Evolutionary conservation across 2,329 filamentous ascomycete species (phyloP).

Genomic region (Colletotrichum tofieldiae): DNA sequence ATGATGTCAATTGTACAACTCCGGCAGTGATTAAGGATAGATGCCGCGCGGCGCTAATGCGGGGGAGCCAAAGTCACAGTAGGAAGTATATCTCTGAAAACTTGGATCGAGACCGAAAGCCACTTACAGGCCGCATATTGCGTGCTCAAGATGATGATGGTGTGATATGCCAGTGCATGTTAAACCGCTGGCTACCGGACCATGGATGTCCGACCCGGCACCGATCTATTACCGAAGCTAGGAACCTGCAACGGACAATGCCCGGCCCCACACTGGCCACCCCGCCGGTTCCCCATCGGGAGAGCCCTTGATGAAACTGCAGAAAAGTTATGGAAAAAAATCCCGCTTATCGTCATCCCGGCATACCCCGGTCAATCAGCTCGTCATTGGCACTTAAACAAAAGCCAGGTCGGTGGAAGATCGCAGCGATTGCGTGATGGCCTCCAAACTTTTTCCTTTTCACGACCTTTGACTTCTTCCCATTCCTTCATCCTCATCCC

Average conservation of each 20-base stretch:
- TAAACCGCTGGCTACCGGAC: background rate
- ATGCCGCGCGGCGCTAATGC: slow-evolving; percentile 1
- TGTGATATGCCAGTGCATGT: background rate
- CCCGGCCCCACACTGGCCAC: slow-evolving; percentile 15
- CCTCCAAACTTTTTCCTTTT: background rate
- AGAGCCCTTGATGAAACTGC: slow-evolving; percentile 13
- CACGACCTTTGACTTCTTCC: slow-evolving; percentile 1
- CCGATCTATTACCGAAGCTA: slow-evolving; percentile 10
- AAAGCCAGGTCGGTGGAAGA: background rate
- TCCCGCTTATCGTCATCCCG: slow-evolving; percentile 25
- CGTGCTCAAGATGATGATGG: slow-evolving; percentile 28
- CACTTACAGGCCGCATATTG: slow-evolving; percentile 9
- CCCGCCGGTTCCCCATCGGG: slow-evolving; percentile 25
- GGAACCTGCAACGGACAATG: slow-evolving; percentile 1
- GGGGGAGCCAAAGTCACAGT: background rate
- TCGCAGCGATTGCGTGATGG: slow-evolving; percentile 20
- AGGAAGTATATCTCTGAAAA: background rate
- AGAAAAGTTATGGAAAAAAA: background rate
- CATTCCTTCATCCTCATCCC: background rate
- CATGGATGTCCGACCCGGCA: slow-evolving; percentile 27
- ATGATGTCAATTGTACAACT: slow-evolving; percentile 13
- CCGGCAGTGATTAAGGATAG: background rate
- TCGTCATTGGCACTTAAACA: slow-evolving; percentile 7
- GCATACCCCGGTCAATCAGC: slow-evolving; percentile 13
- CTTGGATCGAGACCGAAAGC: background rate